These are phyloP conservation scores for Tylopilus vinaceipallidus DNA, from an alignment of 768 basidiomycete species.

Conservation along the genomic window DNA sequence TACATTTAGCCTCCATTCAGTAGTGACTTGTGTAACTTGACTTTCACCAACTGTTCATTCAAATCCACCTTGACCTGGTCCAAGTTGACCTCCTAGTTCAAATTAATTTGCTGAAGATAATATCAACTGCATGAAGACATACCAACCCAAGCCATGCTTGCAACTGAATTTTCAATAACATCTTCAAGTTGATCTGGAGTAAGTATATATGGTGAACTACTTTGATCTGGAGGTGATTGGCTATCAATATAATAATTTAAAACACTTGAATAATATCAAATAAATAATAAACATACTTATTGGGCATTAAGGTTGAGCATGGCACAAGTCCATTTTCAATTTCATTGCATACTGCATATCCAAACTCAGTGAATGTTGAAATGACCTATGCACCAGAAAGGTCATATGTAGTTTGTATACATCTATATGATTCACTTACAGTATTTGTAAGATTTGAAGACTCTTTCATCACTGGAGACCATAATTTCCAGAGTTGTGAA, in stretches of 20 bases:
- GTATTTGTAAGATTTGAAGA: background rate
- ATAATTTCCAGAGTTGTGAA: conserved; percentile 8
- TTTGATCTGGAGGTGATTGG: background rate
- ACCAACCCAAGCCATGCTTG: conserved; percentile 14
- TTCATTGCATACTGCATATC: background rate
- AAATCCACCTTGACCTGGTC: conserved; percentile 7
- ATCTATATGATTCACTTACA: background rate
- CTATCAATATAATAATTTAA: background rate
- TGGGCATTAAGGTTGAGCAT: background rate
- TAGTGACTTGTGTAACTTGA: conserved; percentile 7
- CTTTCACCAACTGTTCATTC: background rate
- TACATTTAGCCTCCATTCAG: conserved; percentile 15
- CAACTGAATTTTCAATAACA: background rate
- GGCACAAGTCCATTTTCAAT: background rate
- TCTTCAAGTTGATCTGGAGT: conserved; percentile 1
- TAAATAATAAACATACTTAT: background rate
- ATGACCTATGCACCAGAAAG: background rate
- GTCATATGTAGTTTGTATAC: too few relatives aligned
- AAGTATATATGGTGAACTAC: background rate
- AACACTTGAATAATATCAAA: background rate
- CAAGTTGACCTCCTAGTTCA: conserved; percentile 12
- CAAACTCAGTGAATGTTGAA: rapidly evolving
- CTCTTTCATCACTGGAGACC: background rate
- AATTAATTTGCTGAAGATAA: background rate
- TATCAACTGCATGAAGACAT: background rate